These are phyloP conservation scores for Colletotrichum sp. DNA, from an alignment of 2,329 filamentous ascomycete species.

Conservation along the genomic window DNA sequence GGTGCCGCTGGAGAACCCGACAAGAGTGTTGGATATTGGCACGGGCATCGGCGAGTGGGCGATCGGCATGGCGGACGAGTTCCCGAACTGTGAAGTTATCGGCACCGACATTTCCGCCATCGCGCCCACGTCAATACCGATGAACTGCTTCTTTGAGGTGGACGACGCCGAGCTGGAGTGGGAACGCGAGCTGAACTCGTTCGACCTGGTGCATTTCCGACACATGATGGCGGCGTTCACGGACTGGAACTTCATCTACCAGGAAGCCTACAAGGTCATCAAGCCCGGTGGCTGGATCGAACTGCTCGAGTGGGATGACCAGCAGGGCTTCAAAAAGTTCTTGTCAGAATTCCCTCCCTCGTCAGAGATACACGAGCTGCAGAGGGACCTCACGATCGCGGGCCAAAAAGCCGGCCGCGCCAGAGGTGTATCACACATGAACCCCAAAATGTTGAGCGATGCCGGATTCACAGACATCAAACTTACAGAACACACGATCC, in stretches of 20 bases:
- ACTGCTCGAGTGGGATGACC: slow-evolving; percentile 57
- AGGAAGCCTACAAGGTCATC: slow-evolving; percentile 56
- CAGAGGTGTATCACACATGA: slow-evolving; percentile 50
- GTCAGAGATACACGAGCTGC: slow-evolving; percentile 48
- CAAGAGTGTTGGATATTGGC: slow-evolving; percentile 60
- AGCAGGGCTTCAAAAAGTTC: slow-evolving; percentile 36
- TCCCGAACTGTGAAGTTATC: slow-evolving; percentile 59
- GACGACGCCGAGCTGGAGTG: slow-evolving; percentile 65
- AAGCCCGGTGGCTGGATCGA: slow-evolving; percentile 65
- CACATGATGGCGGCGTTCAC: slow-evolving; percentile 61
- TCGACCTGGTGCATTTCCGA: slow-evolving; percentile 63
- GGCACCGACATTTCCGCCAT: slow-evolving; percentile 66
- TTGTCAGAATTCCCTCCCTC: slow-evolving; percentile 46
- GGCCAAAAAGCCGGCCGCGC: slow-evolving; percentile 49
- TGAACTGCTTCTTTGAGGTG: slow-evolving; percentile 65
- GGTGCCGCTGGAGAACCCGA: slow-evolving; percentile 43
- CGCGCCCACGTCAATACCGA: slow-evolving; percentile 60
- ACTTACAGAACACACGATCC: slow-evolving; percentile 52
- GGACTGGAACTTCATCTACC: slow-evolving; percentile 61
- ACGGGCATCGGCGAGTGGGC: slow-evolving; percentile 62
- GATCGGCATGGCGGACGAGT: slow-evolving; percentile 58
- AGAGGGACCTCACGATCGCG: slow-evolving; percentile 46
- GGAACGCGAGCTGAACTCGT: slow-evolving; percentile 55
- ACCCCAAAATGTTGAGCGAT: slow-evolving; percentile 47
- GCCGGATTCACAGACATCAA: slow-evolving; percentile 58